phyloP scores from a whole-genome alignment of 2,329 filamentous ascomycete genomes.

The Sporothrix mexicana region DNA sequence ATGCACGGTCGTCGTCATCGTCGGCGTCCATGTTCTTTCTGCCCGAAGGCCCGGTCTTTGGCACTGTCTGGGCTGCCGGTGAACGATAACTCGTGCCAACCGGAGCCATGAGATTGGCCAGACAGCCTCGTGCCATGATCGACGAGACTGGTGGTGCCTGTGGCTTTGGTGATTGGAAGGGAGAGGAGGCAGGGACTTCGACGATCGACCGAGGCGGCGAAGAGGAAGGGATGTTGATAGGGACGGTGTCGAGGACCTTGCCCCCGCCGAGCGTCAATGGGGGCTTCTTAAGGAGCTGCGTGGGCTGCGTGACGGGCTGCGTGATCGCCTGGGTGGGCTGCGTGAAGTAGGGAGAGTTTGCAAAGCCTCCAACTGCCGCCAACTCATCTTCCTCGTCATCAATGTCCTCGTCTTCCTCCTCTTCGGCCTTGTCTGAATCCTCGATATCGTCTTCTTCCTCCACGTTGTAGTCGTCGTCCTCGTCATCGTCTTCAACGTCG shows the following conservation, averaged over 20 bases:
- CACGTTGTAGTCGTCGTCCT: constrained; percentile 50
- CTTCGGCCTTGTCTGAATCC: constrained; percentile 28
- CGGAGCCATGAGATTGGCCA: constrained; percentile 73
- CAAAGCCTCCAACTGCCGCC: constrained; percentile 45
- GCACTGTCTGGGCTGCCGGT: constrained; percentile 41
- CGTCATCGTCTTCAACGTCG: constrained; percentile 38
- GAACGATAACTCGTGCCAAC: constrained; percentile 73
- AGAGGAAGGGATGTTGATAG: constrained; percentile 45
- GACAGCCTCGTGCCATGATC: constrained; percentile 44
- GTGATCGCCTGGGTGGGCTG: constrained; percentile 54
- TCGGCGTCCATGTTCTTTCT: not conserved
- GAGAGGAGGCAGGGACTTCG: constrained; percentile 90
- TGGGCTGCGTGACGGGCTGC: constrained; percentile 56
- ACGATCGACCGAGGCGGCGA: constrained; percentile 54
- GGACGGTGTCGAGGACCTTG: constrained; percentile 34
- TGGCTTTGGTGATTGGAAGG: constrained; percentile 62
- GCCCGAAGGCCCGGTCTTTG: not conserved
- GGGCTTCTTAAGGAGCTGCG: constrained; percentile 51
- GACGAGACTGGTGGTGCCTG: constrained; percentile 32
- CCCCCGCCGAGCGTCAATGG: constrained; percentile 46
- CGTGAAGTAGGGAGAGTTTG: constrained; percentile 55
- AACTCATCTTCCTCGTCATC: constrained; percentile 58
- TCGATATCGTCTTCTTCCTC: constrained; percentile 48
- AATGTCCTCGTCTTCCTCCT: constrained; percentile 51
- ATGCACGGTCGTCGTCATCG: constrained; percentile 36